These are phyloP conservation scores for Paramecium sexaurelia DNA, from an alignment of 73 alveolate genomes.

Conservation along the genomic window DNA sequence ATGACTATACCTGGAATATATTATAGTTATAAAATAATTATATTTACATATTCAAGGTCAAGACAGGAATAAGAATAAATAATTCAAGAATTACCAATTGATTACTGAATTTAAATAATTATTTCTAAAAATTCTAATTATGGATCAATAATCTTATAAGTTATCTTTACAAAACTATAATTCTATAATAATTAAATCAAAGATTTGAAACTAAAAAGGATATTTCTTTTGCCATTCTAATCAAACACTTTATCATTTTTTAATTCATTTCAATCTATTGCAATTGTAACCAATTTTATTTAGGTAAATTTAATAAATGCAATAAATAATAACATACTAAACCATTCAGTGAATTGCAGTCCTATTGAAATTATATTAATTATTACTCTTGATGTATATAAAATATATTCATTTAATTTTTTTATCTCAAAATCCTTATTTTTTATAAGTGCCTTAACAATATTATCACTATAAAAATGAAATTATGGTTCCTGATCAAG, in stretches of 20 bases:
- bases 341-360: background rate
- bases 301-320: background rate
- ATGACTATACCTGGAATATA: slow-evolving; percentile 35
- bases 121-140: background rate
- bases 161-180: background rate
- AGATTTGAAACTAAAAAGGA: background rate
- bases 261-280: background rate
- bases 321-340: background rate
- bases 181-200: background rate
- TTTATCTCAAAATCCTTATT: background rate
- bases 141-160: background rate
- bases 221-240: slow-evolving; percentile 6
- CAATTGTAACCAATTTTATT: background rate
- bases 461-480: background rate
- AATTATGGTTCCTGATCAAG: background rate
- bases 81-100: slow-evolving; percentile 27
- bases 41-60: background rate
- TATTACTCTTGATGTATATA: background rate
- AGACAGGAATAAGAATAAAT: slow-evolving; percentile 2
- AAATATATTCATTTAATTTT: background rate
- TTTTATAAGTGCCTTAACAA: background rate
- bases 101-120: background rate
- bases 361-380: background rate
- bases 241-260: background rate
- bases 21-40: background rate